phyloP scores from a whole-genome alignment of 1,139 yeast species.

The Yamadazyma jaroonii region DNA sequence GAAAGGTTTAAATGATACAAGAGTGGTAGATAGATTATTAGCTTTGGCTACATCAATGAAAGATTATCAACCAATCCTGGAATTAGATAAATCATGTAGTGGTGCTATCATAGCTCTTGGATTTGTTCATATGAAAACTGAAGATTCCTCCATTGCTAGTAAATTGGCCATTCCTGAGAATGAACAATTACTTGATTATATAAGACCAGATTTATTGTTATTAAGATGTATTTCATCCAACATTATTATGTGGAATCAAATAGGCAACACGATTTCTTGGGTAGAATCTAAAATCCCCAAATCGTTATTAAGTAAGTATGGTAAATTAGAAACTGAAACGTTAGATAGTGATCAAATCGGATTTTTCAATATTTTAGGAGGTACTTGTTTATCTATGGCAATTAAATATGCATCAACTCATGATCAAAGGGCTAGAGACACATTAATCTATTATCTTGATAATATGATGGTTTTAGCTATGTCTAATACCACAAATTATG shows the following conservation, averaged over 20 bases:
- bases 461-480: constrained; percentile 53
- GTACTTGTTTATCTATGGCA: constrained; percentile 73
- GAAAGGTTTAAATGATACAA: constrained; percentile 64
- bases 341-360: constrained; percentile 65
- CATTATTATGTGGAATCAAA: constrained; percentile 75
- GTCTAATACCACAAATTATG: constrained; percentile 49
- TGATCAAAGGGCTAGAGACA: constrained; percentile 51
- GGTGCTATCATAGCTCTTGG: constrained; percentile 81
- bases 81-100: constrained; percentile 70
- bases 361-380: constrained; percentile 68
- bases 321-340: constrained; percentile 16
- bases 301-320: constrained; percentile 31
- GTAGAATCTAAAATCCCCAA: constrained; percentile 54
- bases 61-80: constrained; percentile 66
- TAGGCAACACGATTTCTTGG: constrained; percentile 59
- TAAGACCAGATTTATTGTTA: constrained; percentile 77
- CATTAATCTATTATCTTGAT: constrained; percentile 64
- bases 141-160: constrained; percentile 56
- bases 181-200: constrained; percentile 61
- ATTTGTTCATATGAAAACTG: constrained; percentile 70
- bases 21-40: constrained; percentile 63
- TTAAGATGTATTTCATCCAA: constrained; percentile 66
- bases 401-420: constrained; percentile 74
- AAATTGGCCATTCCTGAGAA: constrained; percentile 65
- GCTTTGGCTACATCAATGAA: constrained; percentile 59